A percentile compares a stretch with the other conserved stretches of the same genome.
Evolutionary conservation across 2,329 filamentous ascomycete species (phyloP).

Genomic region (Alternaria triticimaculans): DNA sequence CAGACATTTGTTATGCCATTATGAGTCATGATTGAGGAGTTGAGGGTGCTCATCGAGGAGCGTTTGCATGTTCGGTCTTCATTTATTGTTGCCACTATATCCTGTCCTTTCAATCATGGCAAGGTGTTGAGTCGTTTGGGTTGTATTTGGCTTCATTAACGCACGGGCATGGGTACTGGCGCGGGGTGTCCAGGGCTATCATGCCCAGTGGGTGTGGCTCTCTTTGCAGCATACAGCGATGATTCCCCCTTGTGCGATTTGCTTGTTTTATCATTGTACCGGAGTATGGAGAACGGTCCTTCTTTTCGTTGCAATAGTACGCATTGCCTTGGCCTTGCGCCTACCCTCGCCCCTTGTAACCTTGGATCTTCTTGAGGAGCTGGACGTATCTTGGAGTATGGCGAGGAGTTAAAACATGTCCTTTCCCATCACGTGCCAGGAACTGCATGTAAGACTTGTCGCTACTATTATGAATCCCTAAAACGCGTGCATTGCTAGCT

Average conservation of each 20-base stretch:
- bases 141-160: conserved; percentile 40
- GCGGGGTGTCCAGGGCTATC: conserved; percentile 43
- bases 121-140: conserved; percentile 48
- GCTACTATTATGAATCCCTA: conserved; percentile 12
- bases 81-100: conserved; percentile 47
- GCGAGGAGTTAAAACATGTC: conserved; percentile 2
- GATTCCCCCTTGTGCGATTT: conserved; percentile 53
- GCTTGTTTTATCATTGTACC: conserved; percentile 34
- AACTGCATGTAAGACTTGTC: not conserved
- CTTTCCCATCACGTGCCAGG: not conserved
- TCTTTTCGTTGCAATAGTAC: conserved; percentile 12
- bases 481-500: conserved; percentile 32
- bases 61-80: conserved; percentile 38
- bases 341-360: not conserved
- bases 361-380: not conserved
- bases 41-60: conserved; percentile 38
- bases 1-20: conserved; percentile 31
- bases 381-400: conserved; percentile 12
- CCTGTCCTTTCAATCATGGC: conserved; percentile 53
- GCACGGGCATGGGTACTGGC: conserved; percentile 51
- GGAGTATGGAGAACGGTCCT: conserved; percentile 34
- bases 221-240: conserved; percentile 53
- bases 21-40: conserved; percentile 47
- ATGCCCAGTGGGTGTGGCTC: conserved; percentile 45
- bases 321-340: conserved; percentile 3